These are phyloP conservation scores for Ambrosia artemisiifolia DNA, from an alignment of 129 eudicot genomes.

Conservation along the genomic window DNA sequence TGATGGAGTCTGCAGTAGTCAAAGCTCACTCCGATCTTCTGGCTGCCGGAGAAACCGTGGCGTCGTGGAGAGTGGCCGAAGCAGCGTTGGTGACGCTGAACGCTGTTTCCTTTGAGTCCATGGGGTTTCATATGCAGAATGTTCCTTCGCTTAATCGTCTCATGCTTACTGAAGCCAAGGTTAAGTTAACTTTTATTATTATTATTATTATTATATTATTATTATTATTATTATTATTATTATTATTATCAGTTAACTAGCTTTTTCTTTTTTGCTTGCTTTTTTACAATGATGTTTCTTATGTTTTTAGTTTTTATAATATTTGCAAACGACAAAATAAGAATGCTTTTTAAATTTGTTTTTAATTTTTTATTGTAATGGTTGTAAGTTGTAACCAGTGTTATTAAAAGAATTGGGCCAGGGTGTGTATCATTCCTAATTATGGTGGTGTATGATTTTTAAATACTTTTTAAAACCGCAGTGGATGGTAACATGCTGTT, in stretches of 20 bases:
- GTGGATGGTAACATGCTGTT: no score
- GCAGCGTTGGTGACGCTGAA: conserved; percentile 52
- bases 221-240: neutral
- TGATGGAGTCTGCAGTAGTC: conserved; percentile 51
- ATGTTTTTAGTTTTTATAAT: no score
- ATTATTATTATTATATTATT: neutral
- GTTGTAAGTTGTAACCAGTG: no score
- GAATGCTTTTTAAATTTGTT: no score
- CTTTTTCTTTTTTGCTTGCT: neutral
- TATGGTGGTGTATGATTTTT: no score
- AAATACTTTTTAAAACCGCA: no score
- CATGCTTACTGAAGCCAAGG: conserved; percentile 75
- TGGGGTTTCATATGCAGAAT: conserved; percentile 69
- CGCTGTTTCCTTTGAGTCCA: conserved; percentile 65
- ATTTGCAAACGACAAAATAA: no score
- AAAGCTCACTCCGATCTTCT: conserved; percentile 55
- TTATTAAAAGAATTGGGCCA: no score
- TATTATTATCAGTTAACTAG: neutral
- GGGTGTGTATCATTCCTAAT: no score
- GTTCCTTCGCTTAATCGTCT: conserved; percentile 60
- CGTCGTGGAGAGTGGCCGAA: conserved; percentile 75
- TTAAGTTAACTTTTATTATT: conserved; percentile 8
- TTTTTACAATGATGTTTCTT: no score
- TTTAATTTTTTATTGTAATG: no score
- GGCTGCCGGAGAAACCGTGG: conserved; percentile 49